Conservation (phyloP, 2,329 filamentous ascomycete species). For the Aspergillus arachidicola region DNA sequence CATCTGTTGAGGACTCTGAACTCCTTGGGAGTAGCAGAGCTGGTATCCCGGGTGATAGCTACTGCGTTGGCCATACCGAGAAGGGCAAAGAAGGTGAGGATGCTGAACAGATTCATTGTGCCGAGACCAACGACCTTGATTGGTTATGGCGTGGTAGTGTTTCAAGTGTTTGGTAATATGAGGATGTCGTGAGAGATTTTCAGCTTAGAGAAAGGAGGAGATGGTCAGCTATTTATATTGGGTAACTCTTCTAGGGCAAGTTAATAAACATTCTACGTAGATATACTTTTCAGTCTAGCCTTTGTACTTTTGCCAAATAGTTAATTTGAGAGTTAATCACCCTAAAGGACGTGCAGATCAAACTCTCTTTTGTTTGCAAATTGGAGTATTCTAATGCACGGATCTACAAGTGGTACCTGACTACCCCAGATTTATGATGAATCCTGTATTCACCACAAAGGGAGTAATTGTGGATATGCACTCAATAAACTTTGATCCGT, state of each 20-base stretch:
- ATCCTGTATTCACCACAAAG: background rate
- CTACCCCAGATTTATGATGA: background rate
- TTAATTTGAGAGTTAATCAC: background rate
- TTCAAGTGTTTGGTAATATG: background rate
- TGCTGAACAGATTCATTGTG: slow-evolving; percentile 13
- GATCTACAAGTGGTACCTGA: background rate
- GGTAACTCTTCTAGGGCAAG: background rate
- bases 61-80: background rate
- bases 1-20: slow-evolving; percentile 1
- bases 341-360: background rate
- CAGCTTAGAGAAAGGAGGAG: background rate
- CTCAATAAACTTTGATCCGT: too few relatives aligned
- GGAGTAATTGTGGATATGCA: background rate
- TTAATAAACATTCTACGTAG: background rate
- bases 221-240: background rate
- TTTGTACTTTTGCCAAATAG: background rate
- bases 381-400: background rate
- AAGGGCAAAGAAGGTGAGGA: slow-evolving; percentile 7
- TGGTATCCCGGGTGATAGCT: background rate
- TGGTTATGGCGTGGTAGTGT: background rate
- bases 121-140: background rate
- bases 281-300: background rate
- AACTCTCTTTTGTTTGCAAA: background rate
- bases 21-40: background rate
- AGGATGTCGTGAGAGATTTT: background rate